Base-by-base conservation (phyloP, 2,329 filamentous ascomycete species). In the Penicillium fuscoglaucum region DNA sequence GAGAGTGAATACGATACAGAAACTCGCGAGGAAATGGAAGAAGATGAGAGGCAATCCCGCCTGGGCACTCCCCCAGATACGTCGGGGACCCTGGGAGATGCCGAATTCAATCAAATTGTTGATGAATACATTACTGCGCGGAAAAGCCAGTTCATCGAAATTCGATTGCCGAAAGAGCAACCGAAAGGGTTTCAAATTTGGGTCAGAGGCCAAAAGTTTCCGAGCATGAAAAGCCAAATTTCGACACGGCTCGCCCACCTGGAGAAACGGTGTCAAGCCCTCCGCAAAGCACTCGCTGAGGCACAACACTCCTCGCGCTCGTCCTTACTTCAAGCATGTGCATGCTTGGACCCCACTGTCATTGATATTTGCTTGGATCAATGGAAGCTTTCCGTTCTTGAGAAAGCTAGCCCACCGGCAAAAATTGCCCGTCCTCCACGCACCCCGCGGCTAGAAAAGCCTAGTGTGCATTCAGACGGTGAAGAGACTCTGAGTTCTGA, bases 321-420 rank as follows among this genome's bases (percentile, higher is more conserved):
- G 1, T 53, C 51, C 24, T 46, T 53, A 17, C 2, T 35, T 4
- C 24, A 53, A 28, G 51, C 51, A 37, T 53, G 51, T 26, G 51
- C 40, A 19, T 53, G 29, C 1, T 17, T 53, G 3, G 40, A 53
- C 12, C 28, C 24, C 7, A 53, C 51, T 12, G 1, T 53, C 1
- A 9, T 26, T 9, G 51, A 46, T 9, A 53, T 53, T 10, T 46
- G 24, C 29, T 28, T 35, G 17, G 26, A 37, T 35, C 19, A 19
- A 53, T 53, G 51, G 51, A 24, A 21, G 17, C 12, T 53, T 19
- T 53, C 40, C 8, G 8, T 53, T 46, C 19, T 53, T 31, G 24
- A 28, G 7, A 21, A 37, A 28, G n/a, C 12, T 15, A 45, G 24
- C 33, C 15, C 51, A 1, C 51, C 51, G 40, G 17, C 40, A n/a